Conservation (phyloP, 208 protist genomes). For the Leishmania aethiopica region DNA sequence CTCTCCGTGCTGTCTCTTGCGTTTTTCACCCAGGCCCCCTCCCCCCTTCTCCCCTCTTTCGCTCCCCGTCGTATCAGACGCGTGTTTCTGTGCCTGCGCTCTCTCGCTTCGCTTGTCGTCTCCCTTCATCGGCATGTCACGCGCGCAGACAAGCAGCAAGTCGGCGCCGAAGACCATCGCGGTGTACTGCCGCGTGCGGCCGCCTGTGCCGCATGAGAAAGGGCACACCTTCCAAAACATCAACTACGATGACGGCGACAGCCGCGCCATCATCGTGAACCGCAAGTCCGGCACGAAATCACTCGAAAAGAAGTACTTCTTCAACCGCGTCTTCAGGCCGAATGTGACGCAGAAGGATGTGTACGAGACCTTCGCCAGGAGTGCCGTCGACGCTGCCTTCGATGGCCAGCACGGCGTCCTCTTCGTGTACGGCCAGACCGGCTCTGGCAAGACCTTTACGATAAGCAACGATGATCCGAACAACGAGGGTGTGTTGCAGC, state of each 20-base stretch:
- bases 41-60: background rate
- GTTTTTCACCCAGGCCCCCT: background rate
- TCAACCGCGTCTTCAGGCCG: constrained; percentile 74
- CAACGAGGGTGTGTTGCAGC: constrained; percentile 88
- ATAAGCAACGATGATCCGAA: constrained; percentile 89
- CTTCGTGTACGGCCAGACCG: constrained; percentile 93
- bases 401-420: constrained; percentile 89
- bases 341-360: constrained; percentile 69
- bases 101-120: background rate
- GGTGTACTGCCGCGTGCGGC: constrained; percentile 86
- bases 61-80: background rate
- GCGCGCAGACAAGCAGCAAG: constrained; percentile 46
- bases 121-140: constrained; percentile 36
- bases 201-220: constrained; percentile 72
- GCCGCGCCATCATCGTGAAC: constrained; percentile 44
- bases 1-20: background rate
- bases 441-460: constrained; percentile 92
- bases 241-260: constrained; percentile 52
- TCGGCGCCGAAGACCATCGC: constrained; percentile 84
- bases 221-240: constrained; percentile 80
- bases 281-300: constrained; percentile 48
- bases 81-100: too few species aligned
- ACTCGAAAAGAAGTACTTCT: constrained; percentile 60
- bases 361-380: constrained; percentile 73
- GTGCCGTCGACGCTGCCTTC: constrained; percentile 86